Evolutionary conservation across 2,329 filamentous ascomycete genomes (phyloP).

Genomic region (Chrysoporthe puriensis): DNA sequence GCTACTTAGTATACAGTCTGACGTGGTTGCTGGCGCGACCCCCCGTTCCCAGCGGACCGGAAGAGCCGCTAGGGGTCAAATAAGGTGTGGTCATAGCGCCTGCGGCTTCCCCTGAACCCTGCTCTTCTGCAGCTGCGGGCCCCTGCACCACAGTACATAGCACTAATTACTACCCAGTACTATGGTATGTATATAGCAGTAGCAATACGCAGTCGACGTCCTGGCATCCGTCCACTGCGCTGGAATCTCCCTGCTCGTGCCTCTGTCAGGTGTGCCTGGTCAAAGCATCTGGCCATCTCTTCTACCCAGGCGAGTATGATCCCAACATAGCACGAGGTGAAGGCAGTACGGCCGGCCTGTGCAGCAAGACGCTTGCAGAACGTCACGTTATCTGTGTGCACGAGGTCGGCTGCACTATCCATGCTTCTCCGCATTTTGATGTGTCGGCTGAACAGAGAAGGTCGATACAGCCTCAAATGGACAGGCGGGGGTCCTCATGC

Average conservation of each 20-base stretch:
- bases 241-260: background rate
- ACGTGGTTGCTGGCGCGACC: slow-evolving; percentile 17
- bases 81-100: slow-evolving; percentile 26
- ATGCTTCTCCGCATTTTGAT: slow-evolving; percentile 27
- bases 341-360: background rate
- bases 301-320: background rate
- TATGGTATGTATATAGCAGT: background rate
- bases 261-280: background rate
- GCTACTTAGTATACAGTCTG: background rate
- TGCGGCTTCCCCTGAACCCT: background rate
- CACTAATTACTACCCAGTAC: background rate
- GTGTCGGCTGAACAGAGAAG: slow-evolving; percentile 10
- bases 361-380: slow-evolving; percentile 3
- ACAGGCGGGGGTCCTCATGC: slow-evolving; percentile 7
- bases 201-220: no score
- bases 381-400: background rate
- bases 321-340: background rate
- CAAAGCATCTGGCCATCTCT: background rate
- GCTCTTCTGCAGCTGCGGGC: background rate
- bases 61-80: slow-evolving; percentile 1
- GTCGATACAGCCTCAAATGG: slow-evolving; percentile 24
- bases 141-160: background rate
- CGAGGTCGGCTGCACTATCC: background rate
- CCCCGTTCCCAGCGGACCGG: background rate
- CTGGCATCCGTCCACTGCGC: no score